Evolutionary conservation across 208 protist species (phyloP).

Genomic region (Blechomonas ayalai): DNA sequence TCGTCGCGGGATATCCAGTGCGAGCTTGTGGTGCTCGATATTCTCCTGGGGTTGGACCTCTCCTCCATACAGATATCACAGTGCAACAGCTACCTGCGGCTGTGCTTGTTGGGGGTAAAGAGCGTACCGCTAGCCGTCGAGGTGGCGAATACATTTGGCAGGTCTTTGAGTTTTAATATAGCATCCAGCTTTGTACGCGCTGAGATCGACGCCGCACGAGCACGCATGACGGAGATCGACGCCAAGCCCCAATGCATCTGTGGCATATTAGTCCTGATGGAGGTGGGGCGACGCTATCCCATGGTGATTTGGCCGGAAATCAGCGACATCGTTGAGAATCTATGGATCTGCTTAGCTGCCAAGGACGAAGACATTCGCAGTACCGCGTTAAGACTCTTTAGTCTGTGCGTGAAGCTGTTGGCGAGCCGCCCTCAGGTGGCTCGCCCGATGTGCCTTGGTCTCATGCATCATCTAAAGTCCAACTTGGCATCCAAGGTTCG

Average conservation of each 20-base stretch:
- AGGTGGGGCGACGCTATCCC: conserved; percentile 53
- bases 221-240: conserved; percentile 35
- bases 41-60: conserved; percentile 63
- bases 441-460: conserved; percentile 30
- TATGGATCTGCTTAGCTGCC: conserved; percentile 53
- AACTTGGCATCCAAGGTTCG: conserved; percentile 51
- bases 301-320: conserved; percentile 63
- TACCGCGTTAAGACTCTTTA: conserved; percentile 50
- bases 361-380: conserved; percentile 49
- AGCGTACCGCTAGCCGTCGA: conserved; percentile 33
- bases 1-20: conserved; percentile 45
- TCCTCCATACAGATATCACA: conserved; percentile 66
- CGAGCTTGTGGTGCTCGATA: conserved; percentile 68
- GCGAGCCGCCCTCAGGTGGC: conserved; percentile 32
- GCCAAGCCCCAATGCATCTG: conserved; percentile 37
- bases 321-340: conserved; percentile 51
- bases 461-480: conserved; percentile 56
- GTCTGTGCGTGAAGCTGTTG: conserved; percentile 59
- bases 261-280: conserved; percentile 59
- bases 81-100: conserved; percentile 74
- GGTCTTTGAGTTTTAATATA: conserved; percentile 50
- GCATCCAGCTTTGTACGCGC: conserved; percentile 61
- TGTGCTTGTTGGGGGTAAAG: conserved; percentile 55
- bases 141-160: conserved; percentile 54
- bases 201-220: conserved; percentile 55